Base-by-base conservation (phyloP, 306 rosid species). In the Lablab purpureus region DNA sequence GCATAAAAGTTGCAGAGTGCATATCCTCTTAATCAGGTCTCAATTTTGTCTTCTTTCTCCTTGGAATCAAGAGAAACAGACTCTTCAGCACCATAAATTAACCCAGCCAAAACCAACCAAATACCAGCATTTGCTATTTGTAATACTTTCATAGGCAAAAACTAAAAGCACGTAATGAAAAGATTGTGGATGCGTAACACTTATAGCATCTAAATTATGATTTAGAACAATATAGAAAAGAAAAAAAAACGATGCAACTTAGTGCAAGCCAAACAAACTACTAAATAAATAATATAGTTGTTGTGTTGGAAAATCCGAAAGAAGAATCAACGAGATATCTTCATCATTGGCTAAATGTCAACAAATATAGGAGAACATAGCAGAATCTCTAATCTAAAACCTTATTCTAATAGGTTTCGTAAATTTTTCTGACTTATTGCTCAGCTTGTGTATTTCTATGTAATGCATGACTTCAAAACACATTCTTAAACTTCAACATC, bases 161-260 rank as follows among this genome's bases (percentile, higher is more conserved):
- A 49, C 40, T 46, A 40, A 72, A 63, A 64, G 18, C n/a, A 19
- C 19, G 76, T n/a, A 45, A 17, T 66, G 59, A 64, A 72, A 63
- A 64, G 54, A 76, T 51, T 19, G 15, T 70, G 58, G 23, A 58
- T 54, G 45, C 22, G 46, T 43, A 41, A 22, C 27, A 63, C 3
- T 63, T 32, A n/a, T 30, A n/a, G 9, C 45, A 34, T 63, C 23
- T 19, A 63, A 21, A 23, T 30, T 25, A 25, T 45, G 70, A 10
- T 34, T 17, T 43, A 54, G 45, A 36, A 68, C 71, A 47, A 25
- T 65, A 45, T 10, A 81, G 55, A 11, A 46, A 75, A 51, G 14
- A 10, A 73, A 27, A 6, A 15, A 14, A 22, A 59, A 50, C 46
- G 37, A 45, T 25, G 50, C 32, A 51, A 52, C 34, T 32, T 52